phyloP scores from a whole-genome alignment of 1,284 basidiomycete species.

The Coniophora puteana region DNA sequence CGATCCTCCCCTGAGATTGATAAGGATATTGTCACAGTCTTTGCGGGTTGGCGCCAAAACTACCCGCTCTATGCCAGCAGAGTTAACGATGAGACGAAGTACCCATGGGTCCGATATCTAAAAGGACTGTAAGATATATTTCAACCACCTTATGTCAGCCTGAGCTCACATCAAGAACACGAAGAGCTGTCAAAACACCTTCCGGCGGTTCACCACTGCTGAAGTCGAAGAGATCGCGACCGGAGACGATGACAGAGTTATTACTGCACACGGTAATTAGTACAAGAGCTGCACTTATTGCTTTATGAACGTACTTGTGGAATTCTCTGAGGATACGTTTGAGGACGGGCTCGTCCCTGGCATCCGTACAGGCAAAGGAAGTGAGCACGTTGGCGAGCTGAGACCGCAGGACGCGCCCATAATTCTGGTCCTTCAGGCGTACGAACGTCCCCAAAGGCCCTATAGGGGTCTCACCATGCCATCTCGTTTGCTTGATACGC shows the following conservation, averaged over 20 bases:
- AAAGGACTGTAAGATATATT: slow-evolving; percentile 2
- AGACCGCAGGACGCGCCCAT: slow-evolving; percentile 64
- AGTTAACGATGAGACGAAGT: slow-evolving; percentile 80
- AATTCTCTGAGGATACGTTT: slow-evolving; percentile 54
- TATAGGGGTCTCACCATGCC: slow-evolving; percentile 72
- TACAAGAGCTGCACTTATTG: background rate
- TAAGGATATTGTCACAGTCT: slow-evolving; percentile 55
- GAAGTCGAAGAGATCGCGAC: slow-evolving; percentile 78
- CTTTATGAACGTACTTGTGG: slow-evolving; percentile 49
- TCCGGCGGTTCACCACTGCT: slow-evolving; percentile 60
- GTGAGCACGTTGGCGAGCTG: slow-evolving; percentile 64
- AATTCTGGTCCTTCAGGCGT: slow-evolving; percentile 69
- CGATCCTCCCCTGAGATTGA: slow-evolving; percentile 40
- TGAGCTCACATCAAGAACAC: slow-evolving; percentile 72
- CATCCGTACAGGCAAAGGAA: slow-evolving; percentile 77
- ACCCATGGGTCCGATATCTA: slow-evolving; percentile 79
- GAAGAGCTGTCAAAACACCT: slow-evolving; percentile 70
- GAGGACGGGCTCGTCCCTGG: slow-evolving; percentile 62
- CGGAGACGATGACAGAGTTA: slow-evolving; percentile 57
- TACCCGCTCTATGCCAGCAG: slow-evolving; percentile 66
- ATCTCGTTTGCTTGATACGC: slow-evolving; percentile 50
- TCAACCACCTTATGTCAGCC: background rate
- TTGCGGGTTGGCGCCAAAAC: slow-evolving; percentile 62
- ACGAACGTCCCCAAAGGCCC: slow-evolving; percentile 87
- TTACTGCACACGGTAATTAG: slow-evolving; percentile 27